Evolutionary conservation across 371 early-diverging fungal species (phyloP).

Genomic region (Rhizopus arrhizus): DNA sequence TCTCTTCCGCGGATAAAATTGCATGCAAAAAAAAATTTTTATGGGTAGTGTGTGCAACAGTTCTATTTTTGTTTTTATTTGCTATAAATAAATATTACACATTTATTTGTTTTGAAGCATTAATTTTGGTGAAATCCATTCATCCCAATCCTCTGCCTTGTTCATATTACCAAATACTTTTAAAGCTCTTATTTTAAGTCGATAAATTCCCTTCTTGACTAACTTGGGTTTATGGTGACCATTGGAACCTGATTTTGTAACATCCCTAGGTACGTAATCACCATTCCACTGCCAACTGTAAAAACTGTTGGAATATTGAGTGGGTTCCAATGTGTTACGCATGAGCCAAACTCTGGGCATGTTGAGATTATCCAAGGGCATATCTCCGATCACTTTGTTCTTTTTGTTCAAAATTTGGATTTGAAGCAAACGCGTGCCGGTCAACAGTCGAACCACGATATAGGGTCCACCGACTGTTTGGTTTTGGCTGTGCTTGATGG

Average conservation of each 20-base stretch:
- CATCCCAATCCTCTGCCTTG: constrained; percentile 26
- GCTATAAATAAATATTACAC: too few relatives aligned
- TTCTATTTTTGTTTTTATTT: too few relatives aligned
- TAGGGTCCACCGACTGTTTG: constrained; percentile 7
- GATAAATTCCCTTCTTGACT: constrained; percentile 20
- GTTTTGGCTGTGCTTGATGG: not conserved
- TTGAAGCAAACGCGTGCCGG: constrained; percentile 29
- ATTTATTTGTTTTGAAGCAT: constrained; percentile 7
- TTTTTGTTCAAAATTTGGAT: constrained; percentile 20
- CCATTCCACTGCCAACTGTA: constrained; percentile 33
- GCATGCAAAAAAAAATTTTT: too few relatives aligned
- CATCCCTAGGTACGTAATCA: constrained; percentile 24
- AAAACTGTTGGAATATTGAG: constrained; percentile 19
- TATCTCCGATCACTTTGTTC: constrained; percentile 24
- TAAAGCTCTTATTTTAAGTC: constrained; percentile 22
- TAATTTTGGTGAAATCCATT: constrained; percentile 26
- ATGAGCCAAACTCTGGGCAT: constrained; percentile 19
- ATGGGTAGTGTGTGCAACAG: too few relatives aligned
- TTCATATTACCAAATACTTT: constrained; percentile 24
- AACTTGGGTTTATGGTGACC: constrained; percentile 4
- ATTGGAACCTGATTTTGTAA: not conserved
- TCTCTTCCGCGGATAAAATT: not conserved
- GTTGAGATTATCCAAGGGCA: constrained; percentile 15
- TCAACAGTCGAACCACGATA: constrained; percentile 25
- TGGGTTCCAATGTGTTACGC: constrained; percentile 19